Conservation (phyloP, 176 grass and related monocot genomes). For the Oryza australiensis region DNA sequence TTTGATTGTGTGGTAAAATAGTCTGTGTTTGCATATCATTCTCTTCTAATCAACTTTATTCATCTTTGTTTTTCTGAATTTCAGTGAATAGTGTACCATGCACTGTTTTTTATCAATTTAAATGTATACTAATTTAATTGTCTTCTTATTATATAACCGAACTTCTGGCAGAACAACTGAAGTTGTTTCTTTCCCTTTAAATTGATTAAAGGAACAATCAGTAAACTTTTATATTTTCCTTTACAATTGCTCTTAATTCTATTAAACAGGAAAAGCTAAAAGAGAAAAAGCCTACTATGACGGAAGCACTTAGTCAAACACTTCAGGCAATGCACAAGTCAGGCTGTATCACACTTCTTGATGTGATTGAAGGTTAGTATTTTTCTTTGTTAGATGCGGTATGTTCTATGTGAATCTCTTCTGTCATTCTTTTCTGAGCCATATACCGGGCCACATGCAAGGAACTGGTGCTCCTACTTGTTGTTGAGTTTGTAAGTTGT, state of each 20-base stretch:
- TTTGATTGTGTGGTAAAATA: not conserved
- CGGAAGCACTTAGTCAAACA: slow-evolving; percentile 78
- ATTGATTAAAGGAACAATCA: not conserved
- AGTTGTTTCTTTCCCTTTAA: not conserved
- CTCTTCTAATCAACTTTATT: not conserved
- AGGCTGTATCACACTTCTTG: slow-evolving; percentile 84
- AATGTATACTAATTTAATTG: not conserved
- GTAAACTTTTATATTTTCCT: slow-evolving; percentile 1
- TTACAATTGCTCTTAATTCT: not conserved
- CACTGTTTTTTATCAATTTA: not conserved
- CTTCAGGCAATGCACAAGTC: slow-evolving; percentile 91
- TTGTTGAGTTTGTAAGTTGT: not conserved
- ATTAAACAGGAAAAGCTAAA: slow-evolving; percentile 90
- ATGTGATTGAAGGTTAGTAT: slow-evolving; percentile 85
- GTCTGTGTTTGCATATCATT: not conserved
- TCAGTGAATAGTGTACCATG: not conserved
- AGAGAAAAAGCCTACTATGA: slow-evolving; percentile 84
- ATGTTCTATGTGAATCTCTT: not conserved
- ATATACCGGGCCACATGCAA: not conserved
- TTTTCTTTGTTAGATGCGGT: slow-evolving; percentile 17
- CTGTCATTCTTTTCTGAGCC: not conserved
- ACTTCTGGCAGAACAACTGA: not conserved
- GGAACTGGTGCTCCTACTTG: not conserved
- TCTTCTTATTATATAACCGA: not conserved
- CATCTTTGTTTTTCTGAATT: not conserved